phyloP scores from a whole-genome alignment of 768 basidiomycete genomes.

The Leccinum subgranulosum region DNA sequence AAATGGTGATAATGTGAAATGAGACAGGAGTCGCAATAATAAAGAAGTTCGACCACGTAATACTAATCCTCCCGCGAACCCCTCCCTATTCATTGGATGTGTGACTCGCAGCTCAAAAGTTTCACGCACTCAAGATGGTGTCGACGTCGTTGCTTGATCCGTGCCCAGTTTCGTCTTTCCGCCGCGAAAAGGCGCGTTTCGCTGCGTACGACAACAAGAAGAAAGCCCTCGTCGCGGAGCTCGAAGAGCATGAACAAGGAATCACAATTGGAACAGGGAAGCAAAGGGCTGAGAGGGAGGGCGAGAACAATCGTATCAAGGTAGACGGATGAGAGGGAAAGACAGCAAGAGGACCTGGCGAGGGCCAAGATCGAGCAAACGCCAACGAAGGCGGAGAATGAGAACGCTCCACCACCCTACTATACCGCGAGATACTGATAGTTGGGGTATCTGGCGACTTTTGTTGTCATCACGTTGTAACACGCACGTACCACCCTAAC shows the following conservation, averaged over 20 bases:
- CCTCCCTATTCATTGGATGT: neutral
- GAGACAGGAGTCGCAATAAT: too few relatives aligned
- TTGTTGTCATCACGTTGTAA: neutral
- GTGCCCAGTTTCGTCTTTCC: conserved; percentile 65
- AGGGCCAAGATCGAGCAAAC: conserved; percentile 26
- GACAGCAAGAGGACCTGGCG: conserved; percentile 44
- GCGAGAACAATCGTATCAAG: conserved; percentile 69
- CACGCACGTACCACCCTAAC: conserved; percentile 29
- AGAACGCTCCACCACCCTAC: conserved; percentile 48
- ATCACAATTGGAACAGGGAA: too few relatives aligned
- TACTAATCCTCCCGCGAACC: too few relatives aligned
- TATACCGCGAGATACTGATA: too few relatives aligned
- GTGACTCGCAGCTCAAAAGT: conserved; percentile 58
- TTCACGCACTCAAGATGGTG: conserved; percentile 80
- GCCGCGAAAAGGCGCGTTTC: conserved; percentile 67
- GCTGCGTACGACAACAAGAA: conserved; percentile 66
- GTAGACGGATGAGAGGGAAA: conserved; percentile 55
- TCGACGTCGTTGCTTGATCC: conserved; percentile 82
- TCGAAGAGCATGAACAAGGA: conserved; percentile 53
- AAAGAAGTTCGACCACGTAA: too few relatives aligned
- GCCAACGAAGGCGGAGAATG: conserved; percentile 27
- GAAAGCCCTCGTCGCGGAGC: conserved; percentile 66
- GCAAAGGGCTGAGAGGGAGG: conserved; percentile 47
- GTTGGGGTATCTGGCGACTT: too few relatives aligned
- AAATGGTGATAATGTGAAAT: too few relatives aligned